Percentiles rank a stretch among this genome's conserved stretches.
These are phyloP conservation scores for Xylariaceae sp. DNA, from an alignment of 2,329 filamentous ascomycete genomes.

Conservation along the genomic window DNA sequence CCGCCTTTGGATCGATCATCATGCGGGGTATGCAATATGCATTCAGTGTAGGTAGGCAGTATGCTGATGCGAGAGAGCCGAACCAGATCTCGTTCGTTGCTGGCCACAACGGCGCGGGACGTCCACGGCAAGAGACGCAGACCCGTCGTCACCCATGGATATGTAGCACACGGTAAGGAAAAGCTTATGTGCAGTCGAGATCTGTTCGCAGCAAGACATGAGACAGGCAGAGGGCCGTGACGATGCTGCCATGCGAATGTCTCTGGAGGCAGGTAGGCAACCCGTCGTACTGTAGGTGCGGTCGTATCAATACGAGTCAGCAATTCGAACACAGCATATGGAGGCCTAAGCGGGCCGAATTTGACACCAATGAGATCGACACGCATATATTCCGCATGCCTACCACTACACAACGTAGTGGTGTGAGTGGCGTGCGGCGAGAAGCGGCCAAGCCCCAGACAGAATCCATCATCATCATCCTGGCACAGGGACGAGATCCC, in stretches of 20 bases:
- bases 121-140: neutral
- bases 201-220: neutral
- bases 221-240: neutral
- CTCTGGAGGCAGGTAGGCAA: neutral
- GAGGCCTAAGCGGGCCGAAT: slow-evolving; percentile 7
- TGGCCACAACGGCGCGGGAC: neutral
- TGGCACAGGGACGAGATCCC: too few relatives aligned
- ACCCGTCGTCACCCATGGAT: neutral
- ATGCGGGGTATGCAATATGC: too few relatives aligned
- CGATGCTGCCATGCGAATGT: neutral
- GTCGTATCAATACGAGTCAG: slow-evolving; percentile 2
- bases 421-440: too few relatives aligned
- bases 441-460: too few relatives aligned
- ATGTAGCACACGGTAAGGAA: neutral
- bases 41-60: too few relatives aligned
- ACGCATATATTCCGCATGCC: neutral
- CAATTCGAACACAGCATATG: slow-evolving; percentile 5
- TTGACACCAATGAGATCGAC: slow-evolving; percentile 4
- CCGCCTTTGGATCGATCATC: neutral
- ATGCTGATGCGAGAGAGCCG: too few relatives aligned
- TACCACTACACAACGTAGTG: neutral
- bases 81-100: neutral
- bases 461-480: too few relatives aligned
- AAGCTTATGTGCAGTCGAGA: neutral
- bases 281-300: neutral